Conservation (phyloP, 2,329 filamentous ascomycete genomes). For the Exophiala oligosperma region DNA sequence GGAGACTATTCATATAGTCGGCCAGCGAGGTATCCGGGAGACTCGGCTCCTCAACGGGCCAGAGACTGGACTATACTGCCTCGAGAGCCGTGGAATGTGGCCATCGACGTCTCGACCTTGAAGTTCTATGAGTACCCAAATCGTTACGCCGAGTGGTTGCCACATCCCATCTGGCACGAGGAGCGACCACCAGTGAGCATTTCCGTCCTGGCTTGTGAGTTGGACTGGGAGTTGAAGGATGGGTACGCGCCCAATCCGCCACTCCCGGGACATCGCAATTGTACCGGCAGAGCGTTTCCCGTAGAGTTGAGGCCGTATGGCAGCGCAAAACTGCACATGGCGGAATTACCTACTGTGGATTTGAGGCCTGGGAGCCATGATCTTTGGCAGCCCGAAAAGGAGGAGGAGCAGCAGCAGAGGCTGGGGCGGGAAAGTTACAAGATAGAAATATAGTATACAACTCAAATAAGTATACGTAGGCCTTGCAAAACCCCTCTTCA, state of each 20-base stretch:
- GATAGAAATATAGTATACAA: neutral
- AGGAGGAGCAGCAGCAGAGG: neutral
- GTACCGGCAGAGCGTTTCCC: slow-evolving; percentile 37
- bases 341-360: slow-evolving; percentile 40
- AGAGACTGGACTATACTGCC: slow-evolving; percentile 40
- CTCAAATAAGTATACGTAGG: neutral
- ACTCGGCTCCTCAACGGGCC: slow-evolving; percentile 31
- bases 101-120: slow-evolving; percentile 37
- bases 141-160: slow-evolving; percentile 23
- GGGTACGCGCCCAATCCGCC: slow-evolving; percentile 40
- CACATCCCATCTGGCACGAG: slow-evolving; percentile 34
- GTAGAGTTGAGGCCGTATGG: slow-evolving; percentile 49
- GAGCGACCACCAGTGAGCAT: slow-evolving; percentile 39
- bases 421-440: neutral
- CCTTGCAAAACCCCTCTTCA: neutral
- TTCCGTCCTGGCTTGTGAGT: slow-evolving; percentile 40
- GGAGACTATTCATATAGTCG: slow-evolving; percentile 32
- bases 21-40: slow-evolving; percentile 30
- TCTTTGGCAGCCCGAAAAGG: slow-evolving; percentile 13
- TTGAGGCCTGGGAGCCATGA: slow-evolving; percentile 24
- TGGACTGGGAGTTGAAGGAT: slow-evolving; percentile 38
- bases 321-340: slow-evolving; percentile 49
- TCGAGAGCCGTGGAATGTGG: slow-evolving; percentile 34
- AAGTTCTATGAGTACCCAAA: slow-evolving; percentile 33
- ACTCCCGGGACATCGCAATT: slow-evolving; percentile 34